phyloP scores from a whole-genome alignment of 2,329 filamentous ascomycete genomes.

The Apiospora kogelbergensis region DNA sequence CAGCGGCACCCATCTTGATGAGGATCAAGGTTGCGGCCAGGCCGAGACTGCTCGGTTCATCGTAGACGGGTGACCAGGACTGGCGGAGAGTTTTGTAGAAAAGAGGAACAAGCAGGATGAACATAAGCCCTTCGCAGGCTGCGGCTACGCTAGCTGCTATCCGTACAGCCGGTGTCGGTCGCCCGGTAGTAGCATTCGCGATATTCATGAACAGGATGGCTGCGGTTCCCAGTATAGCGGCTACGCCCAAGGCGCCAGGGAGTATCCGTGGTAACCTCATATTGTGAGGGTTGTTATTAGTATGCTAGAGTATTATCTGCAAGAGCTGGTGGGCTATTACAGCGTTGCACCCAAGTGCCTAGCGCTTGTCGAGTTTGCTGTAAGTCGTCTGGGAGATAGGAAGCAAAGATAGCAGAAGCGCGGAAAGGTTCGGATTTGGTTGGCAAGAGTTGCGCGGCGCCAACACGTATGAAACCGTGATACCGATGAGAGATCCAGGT shows the following conservation, averaged over 20 bases:
- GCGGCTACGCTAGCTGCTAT: conserved; percentile 39
- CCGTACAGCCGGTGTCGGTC: conserved; percentile 30
- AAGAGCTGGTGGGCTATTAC: neutral
- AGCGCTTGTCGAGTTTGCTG: neutral
- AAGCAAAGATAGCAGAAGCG: neutral
- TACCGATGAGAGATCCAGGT: neutral
- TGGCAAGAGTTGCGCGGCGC: neutral
- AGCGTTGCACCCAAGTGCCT: neutral
- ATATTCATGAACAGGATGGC: conserved; percentile 40
- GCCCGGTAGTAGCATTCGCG: conserved; percentile 37
- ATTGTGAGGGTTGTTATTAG: neutral
- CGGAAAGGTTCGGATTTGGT: neutral
- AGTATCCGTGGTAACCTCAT: conserved; percentile 38
- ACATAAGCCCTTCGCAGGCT: conserved; percentile 35
- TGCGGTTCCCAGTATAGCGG: conserved; percentile 39
- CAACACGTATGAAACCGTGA: neutral
- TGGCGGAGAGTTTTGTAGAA: conserved; percentile 30
- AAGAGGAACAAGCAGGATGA: conserved; percentile 36
- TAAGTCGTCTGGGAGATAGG: neutral
- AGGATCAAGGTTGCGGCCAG: conserved; percentile 33
- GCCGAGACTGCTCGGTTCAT: conserved; percentile 32
- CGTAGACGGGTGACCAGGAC: conserved; percentile 20
- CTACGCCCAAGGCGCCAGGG: conserved; percentile 35
- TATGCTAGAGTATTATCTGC: neutral
- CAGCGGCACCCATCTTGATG: conserved; percentile 44